Base-by-base conservation (phyloP, 139 green algal species). In the Chlorella sp. region DNA sequence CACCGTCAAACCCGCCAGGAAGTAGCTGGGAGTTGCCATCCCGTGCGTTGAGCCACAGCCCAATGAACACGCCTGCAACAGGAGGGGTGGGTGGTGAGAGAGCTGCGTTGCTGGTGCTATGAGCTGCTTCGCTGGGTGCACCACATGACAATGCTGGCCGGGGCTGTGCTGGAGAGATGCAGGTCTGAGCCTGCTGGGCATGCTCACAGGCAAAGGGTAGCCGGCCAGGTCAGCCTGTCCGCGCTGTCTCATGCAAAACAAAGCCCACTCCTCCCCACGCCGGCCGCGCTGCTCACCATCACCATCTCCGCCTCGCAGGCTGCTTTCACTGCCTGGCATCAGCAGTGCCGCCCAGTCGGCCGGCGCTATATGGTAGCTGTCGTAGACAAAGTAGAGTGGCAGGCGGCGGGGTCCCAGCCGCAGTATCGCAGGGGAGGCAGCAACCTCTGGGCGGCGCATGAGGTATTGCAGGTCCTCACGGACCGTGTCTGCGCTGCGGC, bases 391-490 rank as follows among this genome's bases (percentile, higher is more conserved):
- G 4, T 64, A 65, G 16, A 63, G n/a, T 0, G 72, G 44, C 12
- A 64, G 44, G 3, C n/a, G 38, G 12, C 21, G 26, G 23, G 70
- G 16, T 26, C 70, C 70, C n/a, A 67, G 30, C 32, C 74, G 74
- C 55, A 81, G 74, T 20, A 81, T 12, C 18, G 74, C 74, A 4
- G 74, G 74, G 5, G 74, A 67, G 32, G 1, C 34, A 41, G 55
- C 74, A 3, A 67, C 51, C 3, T 60, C 51, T 60, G 51, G 51
- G 9, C 32, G 20, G 20, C 13, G 3, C 38, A 57, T 57, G 26
- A 82, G 76, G 38, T 82, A 72, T 9, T 60, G 36, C 25, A 82
- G 76, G 60, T 82, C 76, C 18, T 82, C 76, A 6, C 76, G 57
- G 0, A 47, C 38, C 9, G 25, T 62, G 12, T 25, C 38, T 5